phyloP scores from a whole-genome alignment of 2,329 filamentous ascomycete species.

The Alternaria consortialis region DNA sequence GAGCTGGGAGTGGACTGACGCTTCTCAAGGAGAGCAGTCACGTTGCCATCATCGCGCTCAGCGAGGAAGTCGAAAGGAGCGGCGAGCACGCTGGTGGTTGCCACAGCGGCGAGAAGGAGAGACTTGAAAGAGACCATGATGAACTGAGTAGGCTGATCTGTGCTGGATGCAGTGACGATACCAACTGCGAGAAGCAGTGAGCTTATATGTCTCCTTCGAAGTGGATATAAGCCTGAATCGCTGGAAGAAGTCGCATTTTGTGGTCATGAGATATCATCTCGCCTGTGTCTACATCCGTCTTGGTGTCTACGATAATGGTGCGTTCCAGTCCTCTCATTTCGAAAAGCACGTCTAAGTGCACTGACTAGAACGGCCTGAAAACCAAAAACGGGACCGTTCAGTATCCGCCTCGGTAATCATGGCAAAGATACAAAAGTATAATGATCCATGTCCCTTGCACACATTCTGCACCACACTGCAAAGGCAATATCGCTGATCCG shows the following conservation, averaged over 20 bases:
- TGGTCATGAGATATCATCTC: constrained; percentile 16
- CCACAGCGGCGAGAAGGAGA: constrained; percentile 28
- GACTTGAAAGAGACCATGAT: constrained; percentile 37
- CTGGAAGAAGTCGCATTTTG: constrained; percentile 20
- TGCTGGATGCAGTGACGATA: constrained; percentile 18
- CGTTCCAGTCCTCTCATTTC: constrained; percentile 11
- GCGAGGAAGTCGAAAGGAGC: constrained; percentile 30
- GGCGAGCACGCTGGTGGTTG: constrained; percentile 23
- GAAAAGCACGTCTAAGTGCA: constrained; percentile 5
- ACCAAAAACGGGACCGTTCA: constrained; percentile 6
- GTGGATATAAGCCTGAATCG: constrained; percentile 23
- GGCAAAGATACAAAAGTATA: neutral
- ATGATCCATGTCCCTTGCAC: constrained; percentile 7
- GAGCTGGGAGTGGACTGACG: constrained; percentile 52
- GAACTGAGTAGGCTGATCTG: constrained; percentile 11
- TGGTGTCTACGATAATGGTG: constrained; percentile 12
- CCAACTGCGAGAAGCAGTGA: constrained; percentile 3
- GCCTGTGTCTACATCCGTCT: constrained; percentile 10
- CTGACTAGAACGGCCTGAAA: constrained; percentile 4
- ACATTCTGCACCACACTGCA: constrained; percentile 9
- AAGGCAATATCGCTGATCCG: constrained; percentile 15
- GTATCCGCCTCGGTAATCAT: constrained; percentile 1
- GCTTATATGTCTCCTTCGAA: constrained; percentile 19
- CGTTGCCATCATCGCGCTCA: constrained; percentile 33
- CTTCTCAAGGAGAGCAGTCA: constrained; percentile 26